phyloP scores from a whole-genome alignment of 768 basidiomycete genomes.

The Agaricus bisporus region DNA sequence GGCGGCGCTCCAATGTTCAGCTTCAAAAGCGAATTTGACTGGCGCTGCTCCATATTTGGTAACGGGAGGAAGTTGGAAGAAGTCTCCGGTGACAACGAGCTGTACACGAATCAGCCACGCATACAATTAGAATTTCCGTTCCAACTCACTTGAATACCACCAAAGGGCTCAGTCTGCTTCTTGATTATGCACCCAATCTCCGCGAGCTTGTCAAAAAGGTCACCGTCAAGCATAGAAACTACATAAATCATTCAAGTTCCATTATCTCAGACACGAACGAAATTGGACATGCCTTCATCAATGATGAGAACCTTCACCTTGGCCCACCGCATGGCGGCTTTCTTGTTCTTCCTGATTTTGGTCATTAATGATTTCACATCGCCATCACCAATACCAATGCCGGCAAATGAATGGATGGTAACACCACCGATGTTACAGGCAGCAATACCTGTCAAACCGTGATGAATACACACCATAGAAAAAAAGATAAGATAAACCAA shows the following conservation, averaged over 20 bases:
- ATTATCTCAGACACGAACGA: background rate
- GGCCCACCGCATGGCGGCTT: conserved; percentile 73
- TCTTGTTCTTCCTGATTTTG: conserved; percentile 79
- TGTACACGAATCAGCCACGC: conserved; percentile 21
- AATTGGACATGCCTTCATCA: conserved; percentile 55
- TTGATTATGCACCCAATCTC: conserved; percentile 61
- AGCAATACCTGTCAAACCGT: conserved; percentile 60
- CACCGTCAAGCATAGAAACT: conserved; percentile 99
- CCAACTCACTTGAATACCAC: conserved; percentile 77
- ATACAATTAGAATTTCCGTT: too few relatives aligned
- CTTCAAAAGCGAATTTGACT: conserved; percentile 92
- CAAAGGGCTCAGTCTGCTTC: conserved; percentile 64
- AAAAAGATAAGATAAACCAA: conserved; percentile 18
- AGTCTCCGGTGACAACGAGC: conserved; percentile 93
- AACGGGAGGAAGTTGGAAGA: conserved; percentile 97
- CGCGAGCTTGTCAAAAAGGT: conserved; percentile 86
- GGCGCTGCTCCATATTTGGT: conserved; percentile 41
- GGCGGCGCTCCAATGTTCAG: conserved; percentile 64
- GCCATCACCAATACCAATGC: conserved; percentile 81
- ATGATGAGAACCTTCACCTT: conserved; percentile 81
- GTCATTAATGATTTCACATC: conserved; percentile 49
- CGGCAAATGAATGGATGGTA: conserved; percentile 94
- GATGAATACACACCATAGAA: background rate
- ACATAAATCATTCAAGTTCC: background rate
- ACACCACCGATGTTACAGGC: conserved; percentile 97